Evolutionary conservation across 179 eudicot genomes (phyloP).

Genomic region (Beta lomatogona): DNA sequence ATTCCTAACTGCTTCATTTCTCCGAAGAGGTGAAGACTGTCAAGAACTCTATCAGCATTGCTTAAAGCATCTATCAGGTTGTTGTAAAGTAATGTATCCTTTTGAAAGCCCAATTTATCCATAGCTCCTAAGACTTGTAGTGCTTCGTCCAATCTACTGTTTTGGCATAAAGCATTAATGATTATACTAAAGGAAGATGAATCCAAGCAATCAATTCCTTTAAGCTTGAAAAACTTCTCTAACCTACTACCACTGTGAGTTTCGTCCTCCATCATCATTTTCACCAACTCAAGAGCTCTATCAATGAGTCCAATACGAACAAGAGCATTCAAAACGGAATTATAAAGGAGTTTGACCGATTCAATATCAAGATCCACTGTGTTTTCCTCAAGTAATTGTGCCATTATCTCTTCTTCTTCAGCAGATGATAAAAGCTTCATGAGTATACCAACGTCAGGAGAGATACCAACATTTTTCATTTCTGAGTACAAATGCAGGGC

Average conservation of each 20-base stretch:
- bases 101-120: slow-evolving; percentile 53
- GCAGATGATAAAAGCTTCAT: slow-evolving; percentile 48
- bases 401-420: slow-evolving; percentile 48
- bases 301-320: slow-evolving; percentile 46
- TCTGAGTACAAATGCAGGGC: slow-evolving; percentile 51
- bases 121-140: slow-evolving; percentile 58
- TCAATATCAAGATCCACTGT: slow-evolving; percentile 35
- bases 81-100: slow-evolving; percentile 58
- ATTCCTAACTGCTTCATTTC: slow-evolving; percentile 64
- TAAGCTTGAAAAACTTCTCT: slow-evolving; percentile 38
- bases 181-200: slow-evolving; percentile 53
- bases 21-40: slow-evolving; percentile 55
- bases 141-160: slow-evolving; percentile 60
- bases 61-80: slow-evolving; percentile 63
- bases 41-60: slow-evolving; percentile 51
- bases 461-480: slow-evolving; percentile 56
- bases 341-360: slow-evolving; percentile 36
- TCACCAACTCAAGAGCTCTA: slow-evolving; percentile 54
- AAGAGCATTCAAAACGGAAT: slow-evolving; percentile 55
- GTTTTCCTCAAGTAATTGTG: slow-evolving; percentile 47
- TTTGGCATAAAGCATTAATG: slow-evolving; percentile 54
- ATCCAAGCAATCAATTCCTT: slow-evolving; percentile 39
- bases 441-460: slow-evolving; percentile 60
- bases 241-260: slow-evolving; percentile 24
- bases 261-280: slow-evolving; percentile 41